Base-by-base conservation (phyloP, 345 rosid species). In the Mercurialis annua region DNA sequence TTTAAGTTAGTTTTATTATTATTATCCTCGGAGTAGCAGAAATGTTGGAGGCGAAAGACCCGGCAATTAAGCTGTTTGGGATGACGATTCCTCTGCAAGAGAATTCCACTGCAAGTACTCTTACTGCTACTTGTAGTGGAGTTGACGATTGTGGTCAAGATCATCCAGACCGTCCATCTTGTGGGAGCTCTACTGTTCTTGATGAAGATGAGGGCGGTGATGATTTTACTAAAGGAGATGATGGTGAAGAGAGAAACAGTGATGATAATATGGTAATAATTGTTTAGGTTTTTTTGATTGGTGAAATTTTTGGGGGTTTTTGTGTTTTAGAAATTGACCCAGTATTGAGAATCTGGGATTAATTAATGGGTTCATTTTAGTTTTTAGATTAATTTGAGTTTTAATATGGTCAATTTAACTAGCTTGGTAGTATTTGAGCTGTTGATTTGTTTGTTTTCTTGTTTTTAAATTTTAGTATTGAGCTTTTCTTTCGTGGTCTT, bases 61-160 rank as follows among this genome's bases (percentile, higher is more conserved):
- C 90, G 85, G 87, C 91, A 70, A 86, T 92, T 80, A 92, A 92
- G 83, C 85, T 92, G 11, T 92, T 92, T 61, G 98, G 98, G 49
- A 83, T 82, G 81, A 90, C 87, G 78, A 92, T 92, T 78, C 86
- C 89, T 67, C 73, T 90, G 72, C 85, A 84, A 43, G 95, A 85
- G 73, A 71, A 77, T 47, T 79, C n/a, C n/a, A n/a, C 71, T 64
- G 18, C 43, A 12, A 50, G 10, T 5, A 31, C 33, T n/a, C 6
- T 59, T 1, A 11, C 27, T 18, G n/a, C 33, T 43, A 36, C 30
- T 23, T 27, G 62, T 29, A 8, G 38, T 30, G 24, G 27, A 27
- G 66, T 40, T 47, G 84, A 74, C 46, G 74, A 72, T 38, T 75
- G 60, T 59, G 14, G 62, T 68, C 83, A 78, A 67, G 71, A 77